Evolutionary conservation across 768 basidiomycete species (phyloP), one percentile per base, ranked within the genome.

Genomic region (Podaxis rugospora): DNA sequence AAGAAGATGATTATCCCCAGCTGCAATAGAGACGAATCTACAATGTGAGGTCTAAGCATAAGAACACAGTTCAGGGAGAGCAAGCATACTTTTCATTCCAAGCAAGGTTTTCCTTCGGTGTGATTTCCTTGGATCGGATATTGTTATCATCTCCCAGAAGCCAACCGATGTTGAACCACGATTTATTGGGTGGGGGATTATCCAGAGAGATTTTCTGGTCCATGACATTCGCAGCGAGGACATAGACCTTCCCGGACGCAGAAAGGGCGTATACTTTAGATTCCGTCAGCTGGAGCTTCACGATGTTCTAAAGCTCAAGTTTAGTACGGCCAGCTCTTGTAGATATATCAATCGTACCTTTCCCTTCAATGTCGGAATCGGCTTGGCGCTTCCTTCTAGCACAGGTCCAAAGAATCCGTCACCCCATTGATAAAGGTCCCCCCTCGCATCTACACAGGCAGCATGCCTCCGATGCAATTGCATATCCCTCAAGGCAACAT

Each of bases 371-470:
- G 88, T 88, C 47, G 79, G 71, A 28, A 74, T 79, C 4, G 88
- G 88, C 28, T 63, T 64, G n/a, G 39, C 51, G 9, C 40, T 28
- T 35, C 69, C 63, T 27, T 71, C 60, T 50, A 71, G 54, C 14
- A 71, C 64, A 3, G 71, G 63, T 14, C 77, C 77, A 64, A 79
- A 80, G 71, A 86, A 89, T 0, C 82, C 87, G 44, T 80, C 77
- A 0, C 92, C 92, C 92, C 92, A 94, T 66, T 93, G 90, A 66
- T 91, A 89, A 2, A 92, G 86, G 65, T 95, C 87, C 25, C 92
- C 93, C 37, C 82, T 79, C 6, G 84, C 85, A 67, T 93, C 91
- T 18, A 93, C 83, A 63, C 89, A 92, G 13, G 86, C 91, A 0
- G 84, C 89, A 63, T 89, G 85, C 35, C 73, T 75, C 59, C 82